A percentile compares a stretch with the other conserved stretches of the same genome.
Evolutionary conservation across 352 stramenopile species (phyloP).

Genomic region (Globisporangium solare): DNA sequence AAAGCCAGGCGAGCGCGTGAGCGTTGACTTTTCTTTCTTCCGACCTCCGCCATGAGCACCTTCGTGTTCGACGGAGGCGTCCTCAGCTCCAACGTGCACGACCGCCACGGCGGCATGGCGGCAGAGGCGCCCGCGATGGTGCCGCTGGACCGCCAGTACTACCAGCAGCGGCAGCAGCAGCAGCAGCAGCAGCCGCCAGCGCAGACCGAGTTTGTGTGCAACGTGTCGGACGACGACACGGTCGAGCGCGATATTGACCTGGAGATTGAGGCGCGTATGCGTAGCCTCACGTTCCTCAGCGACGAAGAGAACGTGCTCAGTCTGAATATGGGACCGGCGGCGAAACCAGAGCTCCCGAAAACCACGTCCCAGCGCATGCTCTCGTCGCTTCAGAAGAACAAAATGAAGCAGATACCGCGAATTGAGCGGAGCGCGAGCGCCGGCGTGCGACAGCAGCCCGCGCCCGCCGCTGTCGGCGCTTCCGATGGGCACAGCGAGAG

Average conservation of each 20-base stretch:
- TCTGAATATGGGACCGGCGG: constrained; percentile 3
- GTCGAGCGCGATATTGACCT: constrained; percentile 68
- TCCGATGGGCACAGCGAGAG: constrained; percentile 9
- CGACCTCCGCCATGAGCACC: constrained; percentile 16
- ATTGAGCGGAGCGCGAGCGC: background rate
- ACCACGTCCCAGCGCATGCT: constrained; percentile 70
- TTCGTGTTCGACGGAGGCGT: constrained; percentile 16
- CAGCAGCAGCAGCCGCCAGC: constrained; percentile 8
- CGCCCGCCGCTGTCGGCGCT: constrained; percentile 2
- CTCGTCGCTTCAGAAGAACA: constrained; percentile 39
- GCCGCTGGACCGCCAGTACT: constrained; percentile 11
- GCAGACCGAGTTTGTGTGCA: constrained; percentile 34
- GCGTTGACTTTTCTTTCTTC: constrained; percentile 11
- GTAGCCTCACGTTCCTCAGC: constrained; percentile 19
- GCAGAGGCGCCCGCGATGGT: constrained; percentile 5
- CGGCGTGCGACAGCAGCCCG: constrained; percentile 3
- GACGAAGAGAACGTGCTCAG: constrained; percentile 15
- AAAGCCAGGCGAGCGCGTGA: background rate
- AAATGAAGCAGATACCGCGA: constrained; percentile 18
- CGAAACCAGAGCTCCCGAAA: constrained; percentile 5
- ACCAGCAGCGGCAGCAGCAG: constrained; percentile 7
- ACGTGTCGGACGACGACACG: constrained; percentile 57
- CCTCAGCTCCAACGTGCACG: background rate
- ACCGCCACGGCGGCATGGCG: constrained; percentile 2
- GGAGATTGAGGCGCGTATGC: constrained; percentile 61